These are phyloP conservation scores for Chrysosphaeria jannelii DNA, from an alignment of 2,329 filamentous ascomycete species.

Conservation along the genomic window DNA sequence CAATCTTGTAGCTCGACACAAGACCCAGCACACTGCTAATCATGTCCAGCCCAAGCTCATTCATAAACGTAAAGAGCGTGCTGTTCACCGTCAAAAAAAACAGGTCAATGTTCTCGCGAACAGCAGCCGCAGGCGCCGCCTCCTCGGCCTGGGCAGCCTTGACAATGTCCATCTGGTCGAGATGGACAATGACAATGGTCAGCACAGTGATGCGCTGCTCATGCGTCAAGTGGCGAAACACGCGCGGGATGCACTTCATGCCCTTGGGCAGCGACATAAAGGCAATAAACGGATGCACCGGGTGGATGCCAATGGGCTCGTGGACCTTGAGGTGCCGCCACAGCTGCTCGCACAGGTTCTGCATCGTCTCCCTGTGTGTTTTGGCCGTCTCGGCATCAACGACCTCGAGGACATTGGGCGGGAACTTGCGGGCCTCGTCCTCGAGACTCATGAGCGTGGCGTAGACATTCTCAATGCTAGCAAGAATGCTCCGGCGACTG, in stretches of 20 bases:
- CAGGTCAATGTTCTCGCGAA: conserved; percentile 76
- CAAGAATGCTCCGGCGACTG: conserved; percentile 56
- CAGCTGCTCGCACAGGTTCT: conserved; percentile 44
- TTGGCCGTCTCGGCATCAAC: conserved; percentile 51
- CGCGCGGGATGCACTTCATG: conserved; percentile 80
- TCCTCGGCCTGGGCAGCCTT: conserved; percentile 40
- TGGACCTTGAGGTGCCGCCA: conserved; percentile 80
- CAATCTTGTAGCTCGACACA: conserved; percentile 57
- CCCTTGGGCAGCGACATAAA: conserved; percentile 87
- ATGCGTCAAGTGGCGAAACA: conserved; percentile 77
- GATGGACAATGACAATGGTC: conserved; percentile 81
- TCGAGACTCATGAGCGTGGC: conserved; percentile 74
- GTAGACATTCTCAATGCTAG: conserved; percentile 74
- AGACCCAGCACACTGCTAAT: conserved; percentile 72
- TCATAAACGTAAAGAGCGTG: conserved; percentile 65
- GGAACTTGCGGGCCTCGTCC: conserved; percentile 64
- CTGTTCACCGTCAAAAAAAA: conserved; percentile 77
- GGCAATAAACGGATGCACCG: conserved; percentile 78
- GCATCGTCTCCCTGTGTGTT: conserved; percentile 33
- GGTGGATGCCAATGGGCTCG: conserved; percentile 54
- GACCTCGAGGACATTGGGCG: conserved; percentile 25
- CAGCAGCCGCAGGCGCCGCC: conserved; percentile 14
- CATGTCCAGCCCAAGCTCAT: conserved; percentile 70
- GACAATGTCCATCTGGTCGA: conserved; percentile 78
- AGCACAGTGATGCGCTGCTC: conserved; percentile 85